These are phyloP conservation scores for Drechslerella stenobrocha DNA, from an alignment of 2,329 filamentous ascomycete species.

Conservation along the genomic window DNA sequence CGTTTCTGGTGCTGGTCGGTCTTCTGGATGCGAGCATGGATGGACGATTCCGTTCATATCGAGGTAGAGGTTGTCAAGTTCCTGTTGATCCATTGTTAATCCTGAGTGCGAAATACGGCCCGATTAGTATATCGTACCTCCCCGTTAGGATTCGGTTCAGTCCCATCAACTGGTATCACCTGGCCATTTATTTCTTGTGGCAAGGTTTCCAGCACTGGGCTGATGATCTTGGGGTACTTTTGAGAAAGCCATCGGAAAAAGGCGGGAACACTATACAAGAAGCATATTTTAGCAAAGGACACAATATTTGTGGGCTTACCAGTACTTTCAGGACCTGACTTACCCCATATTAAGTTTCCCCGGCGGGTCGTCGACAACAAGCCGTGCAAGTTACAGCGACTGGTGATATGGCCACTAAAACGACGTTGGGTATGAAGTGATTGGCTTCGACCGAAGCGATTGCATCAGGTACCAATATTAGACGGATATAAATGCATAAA, in stretches of 20 bases:
- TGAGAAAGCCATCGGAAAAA: constrained; percentile 78
- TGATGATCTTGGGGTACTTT: constrained; percentile 98
- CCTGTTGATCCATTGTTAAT: too few relatives aligned
- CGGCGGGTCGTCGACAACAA: neutral
- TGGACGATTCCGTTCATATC: constrained; percentile 99
- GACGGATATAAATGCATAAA: constrained; percentile 33
- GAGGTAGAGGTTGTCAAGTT: constrained; percentile 95
- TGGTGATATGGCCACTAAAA: constrained; percentile 18
- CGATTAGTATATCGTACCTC: constrained; percentile 63
- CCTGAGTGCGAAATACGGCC: too few relatives aligned
- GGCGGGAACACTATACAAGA: constrained; percentile 50
- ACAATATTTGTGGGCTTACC: neutral
- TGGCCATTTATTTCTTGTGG: constrained; percentile 81
- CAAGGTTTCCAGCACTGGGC: constrained; percentile 81
- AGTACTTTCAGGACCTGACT: neutral
- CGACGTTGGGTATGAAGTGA: constrained; percentile 22
- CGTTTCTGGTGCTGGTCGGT: constrained; percentile 82
- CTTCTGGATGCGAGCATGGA: constrained; percentile 96
- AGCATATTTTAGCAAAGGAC: constrained; percentile 4
- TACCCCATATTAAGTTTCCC: constrained; percentile 35
- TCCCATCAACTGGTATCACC: constrained; percentile 80
- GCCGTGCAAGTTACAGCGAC: neutral
- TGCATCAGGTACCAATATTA: constrained; percentile 47
- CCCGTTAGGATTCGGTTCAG: constrained; percentile 86
- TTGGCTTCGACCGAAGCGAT: constrained; percentile 35